Conservation (phyloP, 2,329 filamentous ascomycete species). For the Colletotrichum costaricense region DNA sequence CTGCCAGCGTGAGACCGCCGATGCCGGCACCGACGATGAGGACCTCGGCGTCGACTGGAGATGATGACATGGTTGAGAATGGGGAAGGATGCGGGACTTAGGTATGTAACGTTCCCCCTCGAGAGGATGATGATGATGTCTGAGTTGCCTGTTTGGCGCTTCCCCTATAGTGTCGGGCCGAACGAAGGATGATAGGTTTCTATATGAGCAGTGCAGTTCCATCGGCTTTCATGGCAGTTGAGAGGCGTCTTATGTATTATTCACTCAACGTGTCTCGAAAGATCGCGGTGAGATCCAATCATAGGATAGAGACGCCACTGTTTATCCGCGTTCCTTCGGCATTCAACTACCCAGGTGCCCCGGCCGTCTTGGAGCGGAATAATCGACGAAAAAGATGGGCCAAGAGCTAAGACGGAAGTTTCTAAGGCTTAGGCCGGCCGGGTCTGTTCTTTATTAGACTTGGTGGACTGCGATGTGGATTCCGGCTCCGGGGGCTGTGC, state of each 20-base stretch:
- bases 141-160: background rate
- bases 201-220: background rate
- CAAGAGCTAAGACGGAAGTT: background rate
- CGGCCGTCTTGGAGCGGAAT: background rate
- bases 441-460: background rate
- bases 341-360: background rate
- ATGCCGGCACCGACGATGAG: conserved; percentile 38
- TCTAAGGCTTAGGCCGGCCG: background rate
- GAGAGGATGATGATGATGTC: background rate
- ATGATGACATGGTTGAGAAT: background rate
- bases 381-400: background rate
- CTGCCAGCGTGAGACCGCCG: conserved; percentile 37
- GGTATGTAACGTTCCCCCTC: background rate
- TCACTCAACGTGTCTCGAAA: background rate
- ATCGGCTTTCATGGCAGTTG: background rate
- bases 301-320: background rate
- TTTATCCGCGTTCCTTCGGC: background rate
- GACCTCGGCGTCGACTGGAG: conserved; percentile 18
- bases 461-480: background rate
- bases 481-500: background rate
- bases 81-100: background rate
- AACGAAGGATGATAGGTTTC: background rate
- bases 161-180: background rate
- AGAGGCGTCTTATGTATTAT: background rate
- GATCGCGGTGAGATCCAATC: background rate